Conservation (phyloP, 305 asterid genomes). For the Coffea humblotiana region DNA sequence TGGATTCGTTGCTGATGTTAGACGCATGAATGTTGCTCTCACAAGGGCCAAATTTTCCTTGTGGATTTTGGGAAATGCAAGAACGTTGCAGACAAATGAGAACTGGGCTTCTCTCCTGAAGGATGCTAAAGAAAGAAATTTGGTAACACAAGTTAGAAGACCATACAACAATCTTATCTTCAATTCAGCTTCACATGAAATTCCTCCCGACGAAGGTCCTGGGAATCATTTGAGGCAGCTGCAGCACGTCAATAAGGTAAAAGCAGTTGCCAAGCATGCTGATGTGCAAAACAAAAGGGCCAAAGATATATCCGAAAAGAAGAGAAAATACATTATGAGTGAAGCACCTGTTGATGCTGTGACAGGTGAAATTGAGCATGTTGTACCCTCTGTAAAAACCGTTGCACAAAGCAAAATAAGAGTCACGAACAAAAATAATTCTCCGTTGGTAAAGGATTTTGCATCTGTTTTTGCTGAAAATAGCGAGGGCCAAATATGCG, state of each 20-base stretch:
- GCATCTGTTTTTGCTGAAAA: constrained; percentile 33
- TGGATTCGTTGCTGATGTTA: constrained; percentile 96
- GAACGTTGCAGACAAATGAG: constrained; percentile 70
- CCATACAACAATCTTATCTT: constrained; percentile 60
- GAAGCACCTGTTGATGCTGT: constrained; percentile 25
- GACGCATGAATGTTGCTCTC: constrained; percentile 99
- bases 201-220: constrained; percentile 37
- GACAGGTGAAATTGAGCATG: constrained; percentile 31
- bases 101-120: constrained; percentile 88
- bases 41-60: constrained; percentile 88
- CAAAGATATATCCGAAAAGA: constrained; percentile 44
- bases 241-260: constrained; percentile 39
- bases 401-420: constrained; percentile 37
- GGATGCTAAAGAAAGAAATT: constrained; percentile 72
- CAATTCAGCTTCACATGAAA: constrained; percentile 31
- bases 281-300: constrained; percentile 29
- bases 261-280: constrained; percentile 26
- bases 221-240: constrained; percentile 35
- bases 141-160: constrained; percentile 61
- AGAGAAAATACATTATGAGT: constrained; percentile 40
- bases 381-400: constrained; percentile 25
- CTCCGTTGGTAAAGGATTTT: constrained; percentile 27
- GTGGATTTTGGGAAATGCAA: constrained; percentile 88
- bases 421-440: constrained; percentile 33
- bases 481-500: constrained; percentile 26